Conservation (phyloP, 2,329 filamentous ascomycete genomes). For the Bipolaris sorokiniana region DNA sequence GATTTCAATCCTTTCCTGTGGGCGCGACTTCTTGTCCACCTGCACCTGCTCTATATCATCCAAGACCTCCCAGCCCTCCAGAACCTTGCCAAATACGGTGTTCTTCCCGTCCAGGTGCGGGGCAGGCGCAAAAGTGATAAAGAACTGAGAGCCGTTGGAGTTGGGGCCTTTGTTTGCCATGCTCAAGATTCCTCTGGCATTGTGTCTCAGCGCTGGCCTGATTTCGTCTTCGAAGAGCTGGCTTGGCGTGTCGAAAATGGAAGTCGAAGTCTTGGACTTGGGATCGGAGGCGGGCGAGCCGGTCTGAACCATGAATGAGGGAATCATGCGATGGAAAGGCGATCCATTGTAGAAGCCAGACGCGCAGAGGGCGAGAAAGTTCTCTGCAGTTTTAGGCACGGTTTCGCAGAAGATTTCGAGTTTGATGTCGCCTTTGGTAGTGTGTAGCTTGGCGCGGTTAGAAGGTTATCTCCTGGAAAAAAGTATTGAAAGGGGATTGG, state of each 20-base stretch:
- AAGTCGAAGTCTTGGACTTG: slow-evolving; percentile 69
- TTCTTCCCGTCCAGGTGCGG: slow-evolving; percentile 84
- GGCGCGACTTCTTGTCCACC: slow-evolving; percentile 79
- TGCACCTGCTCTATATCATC: slow-evolving; percentile 73
- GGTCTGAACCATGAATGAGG: slow-evolving; percentile 80
- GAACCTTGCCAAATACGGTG: slow-evolving; percentile 78
- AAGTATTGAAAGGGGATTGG: neutral
- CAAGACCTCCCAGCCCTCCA: slow-evolving; percentile 66
- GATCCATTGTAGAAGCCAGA: slow-evolving; percentile 77
- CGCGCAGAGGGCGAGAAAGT: slow-evolving; percentile 86
- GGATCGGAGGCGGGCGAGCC: slow-evolving; percentile 62
- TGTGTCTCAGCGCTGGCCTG: slow-evolving; percentile 70
- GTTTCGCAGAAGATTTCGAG: slow-evolving; percentile 95
- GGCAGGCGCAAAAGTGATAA: slow-evolving; percentile 77
- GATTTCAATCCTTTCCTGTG: slow-evolving; percentile 70
- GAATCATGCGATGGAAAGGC: slow-evolving; percentile 80
- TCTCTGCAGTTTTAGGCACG: slow-evolving; percentile 91
- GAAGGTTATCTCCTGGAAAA: neutral
- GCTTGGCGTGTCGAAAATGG: slow-evolving; percentile 65
- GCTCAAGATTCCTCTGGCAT: slow-evolving; percentile 71
- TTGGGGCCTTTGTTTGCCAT: slow-evolving; percentile 80
- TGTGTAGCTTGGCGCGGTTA: slow-evolving; percentile 67
- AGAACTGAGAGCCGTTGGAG: slow-evolving; percentile 82
- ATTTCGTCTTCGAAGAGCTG: slow-evolving; percentile 80
- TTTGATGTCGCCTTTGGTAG: slow-evolving; percentile 87